Base-by-base conservation (phyloP, 2,329 filamentous ascomycete genomes). In the Apiospora aurea region DNA sequence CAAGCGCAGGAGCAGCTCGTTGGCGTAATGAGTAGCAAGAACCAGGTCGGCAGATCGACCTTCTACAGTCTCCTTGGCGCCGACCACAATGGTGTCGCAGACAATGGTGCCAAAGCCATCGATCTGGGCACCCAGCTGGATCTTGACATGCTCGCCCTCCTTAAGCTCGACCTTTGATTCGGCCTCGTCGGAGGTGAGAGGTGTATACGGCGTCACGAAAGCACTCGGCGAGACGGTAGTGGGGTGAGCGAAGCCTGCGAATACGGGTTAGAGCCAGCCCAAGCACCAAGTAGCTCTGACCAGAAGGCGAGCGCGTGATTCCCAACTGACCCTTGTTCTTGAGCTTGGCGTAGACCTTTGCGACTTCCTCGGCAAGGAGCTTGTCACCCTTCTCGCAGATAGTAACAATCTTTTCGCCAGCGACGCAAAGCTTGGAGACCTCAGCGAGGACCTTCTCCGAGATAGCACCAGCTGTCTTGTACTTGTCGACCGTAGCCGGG, bases 41-140 rank as follows among this genome's bases (percentile, higher is more conserved):
- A 98, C 85, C 74, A 99, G 88, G 82, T 99, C 95, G 76, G 96
- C 96, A 76, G 92, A 86, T 74, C 94, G 92, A 77, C 93, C 94
- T 71, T 90, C 90, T 77, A 97, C 85, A 77, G 88, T 87, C 73
- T 90, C 89, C 78, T 87, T 87, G 75, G 88, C 82, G 67, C 87
- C 87, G 69, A 97, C 92, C 72, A 98, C 83, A 77, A 98, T 88
- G 73, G 94, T 97, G 84, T 98, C 93, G 85, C 96, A 98, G 78
- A 98, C 94, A 81, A 99, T 98, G 77, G 96, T 93, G 78, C 94
- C 95, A 80, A 98, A 97, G 71, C 96, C 96, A 85, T 98, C 94
- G 75, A 99, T 98, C 86, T 99, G 96, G 70, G 96, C 96, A 80
- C 96, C 96, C n/a, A 99, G 91, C 86, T 99, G 96, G 82, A 99